Evolutionary conservation across 257 asterid species (phyloP), one percentile per base, ranked within the genome.

Genomic region (Scutellaria minor): DNA sequence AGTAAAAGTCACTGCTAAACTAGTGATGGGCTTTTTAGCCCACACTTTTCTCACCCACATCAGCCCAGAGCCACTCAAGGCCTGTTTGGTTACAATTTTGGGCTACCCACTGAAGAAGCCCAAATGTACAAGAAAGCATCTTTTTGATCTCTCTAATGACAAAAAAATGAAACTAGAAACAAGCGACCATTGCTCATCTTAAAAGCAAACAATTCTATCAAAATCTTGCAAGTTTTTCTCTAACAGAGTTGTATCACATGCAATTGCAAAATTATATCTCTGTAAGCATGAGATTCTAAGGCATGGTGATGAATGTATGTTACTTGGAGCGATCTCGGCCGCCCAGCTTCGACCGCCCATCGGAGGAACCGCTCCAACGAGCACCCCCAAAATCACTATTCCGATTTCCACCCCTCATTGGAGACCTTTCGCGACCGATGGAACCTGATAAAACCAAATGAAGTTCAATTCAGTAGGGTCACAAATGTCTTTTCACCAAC

Each of bases 391-490:
- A 31, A 31, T 4, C 4, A 7, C 48, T 42, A 11, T 22, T 63
- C 20, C 79, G 67, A 5, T 53, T 55, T 15, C 73, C 85, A 55
- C 61, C 80, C 15, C 75, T 69, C 6, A 57, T 31, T 24, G 85
- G 84, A 44, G 81, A 84, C 52, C 75, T 78, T 7, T 76, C 64
- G 39, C 73, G 51, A 9, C 74, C 66, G 10, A 50, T 52, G 56
- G 55, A 66, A 31, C 79, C 93, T 86, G 77, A 78, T 50, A 10
- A 67, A 46, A 44, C 11, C 35, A 50, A 61, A 7, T 9, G 1
- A 41, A 13, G 11, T 6, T 11, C 22, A 35, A 54, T 39, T 9
- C 10, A 42, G 6, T 44, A 7, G 40, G 59, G 37, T 31, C 10
- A 35, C 11, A 22, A 4, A 8, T 46, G 20, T 35, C 9, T 40